A percentile compares a stretch with the other conserved stretches of the same genome.
phyloP scores from a whole-genome alignment of 257 asterid species.

The Penstemon davidsonii region DNA sequence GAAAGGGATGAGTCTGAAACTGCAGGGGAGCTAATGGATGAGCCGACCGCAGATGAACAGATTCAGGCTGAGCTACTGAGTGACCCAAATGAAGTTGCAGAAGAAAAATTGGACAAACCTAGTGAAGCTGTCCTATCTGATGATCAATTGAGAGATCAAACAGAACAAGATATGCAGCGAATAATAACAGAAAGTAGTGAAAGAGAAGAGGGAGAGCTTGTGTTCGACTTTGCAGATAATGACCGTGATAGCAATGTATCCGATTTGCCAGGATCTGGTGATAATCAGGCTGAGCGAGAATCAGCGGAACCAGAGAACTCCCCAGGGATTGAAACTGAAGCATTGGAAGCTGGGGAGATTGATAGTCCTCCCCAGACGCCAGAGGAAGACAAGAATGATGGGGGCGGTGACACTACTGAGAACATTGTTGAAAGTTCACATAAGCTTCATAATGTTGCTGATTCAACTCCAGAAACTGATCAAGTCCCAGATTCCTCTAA shows the following conservation, averaged over 20 bases:
- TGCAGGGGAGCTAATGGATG: conserved; percentile 57
- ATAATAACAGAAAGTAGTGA: conserved; percentile 57
- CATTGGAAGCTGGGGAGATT: conserved; percentile 60
- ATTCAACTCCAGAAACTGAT: conserved; percentile 43
- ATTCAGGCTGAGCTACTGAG: conserved; percentile 43
- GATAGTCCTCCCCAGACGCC: conserved; percentile 40
- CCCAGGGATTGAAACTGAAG: conserved; percentile 37
- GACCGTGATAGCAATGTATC: conserved; percentile 51
- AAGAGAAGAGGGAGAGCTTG: conserved; percentile 83
- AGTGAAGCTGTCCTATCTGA: conserved; percentile 43
- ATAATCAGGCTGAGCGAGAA: conserved; percentile 41
- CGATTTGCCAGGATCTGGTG: conserved; percentile 43
- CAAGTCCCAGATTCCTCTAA: conserved; percentile 34
- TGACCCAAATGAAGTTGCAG: conserved; percentile 48
- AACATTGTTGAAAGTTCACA: conserved; percentile 39
- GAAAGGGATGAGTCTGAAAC: conserved; percentile 50
- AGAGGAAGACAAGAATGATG: conserved; percentile 55
- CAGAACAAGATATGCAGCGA: conserved; percentile 66
- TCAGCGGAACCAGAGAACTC: conserved; percentile 40
- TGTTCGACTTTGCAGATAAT: conserved; percentile 46
- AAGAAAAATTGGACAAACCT: conserved; percentile 44
- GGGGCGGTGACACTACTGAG: conserved; percentile 28
- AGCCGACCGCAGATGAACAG: conserved; percentile 37
- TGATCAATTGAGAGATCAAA: conserved; percentile 50
- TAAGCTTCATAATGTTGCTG: conserved; percentile 41